phyloP scores from a whole-genome alignment of 164 flowering plant species.

The Nelumbo lutea region DNA sequence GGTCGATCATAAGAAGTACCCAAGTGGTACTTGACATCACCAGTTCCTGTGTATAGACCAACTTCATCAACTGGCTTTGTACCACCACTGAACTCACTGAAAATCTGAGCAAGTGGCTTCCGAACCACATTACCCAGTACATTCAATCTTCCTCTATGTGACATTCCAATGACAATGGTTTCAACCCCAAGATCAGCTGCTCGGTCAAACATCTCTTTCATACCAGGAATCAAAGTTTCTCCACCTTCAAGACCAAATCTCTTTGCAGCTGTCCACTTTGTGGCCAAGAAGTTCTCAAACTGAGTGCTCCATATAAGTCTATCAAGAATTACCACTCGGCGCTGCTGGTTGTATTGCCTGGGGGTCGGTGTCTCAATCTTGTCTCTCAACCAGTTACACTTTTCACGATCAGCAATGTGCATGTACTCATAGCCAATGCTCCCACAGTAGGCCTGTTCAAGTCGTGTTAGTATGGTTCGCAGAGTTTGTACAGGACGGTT shows the following conservation, averaged over 20 bases:
- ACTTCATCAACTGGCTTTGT: slow-evolving; percentile 82
- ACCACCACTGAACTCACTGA: slow-evolving; percentile 91
- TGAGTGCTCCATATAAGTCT: slow-evolving; percentile 96
- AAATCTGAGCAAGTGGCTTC: slow-evolving; percentile 84
- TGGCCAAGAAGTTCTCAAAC: slow-evolving; percentile 94
- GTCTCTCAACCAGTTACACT: slow-evolving; percentile 96
- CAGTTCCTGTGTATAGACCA: slow-evolving; percentile 95
- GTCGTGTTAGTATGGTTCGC: slow-evolving; percentile 69
- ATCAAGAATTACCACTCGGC: slow-evolving; percentile 86
- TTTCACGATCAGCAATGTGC: slow-evolving; percentile 88
- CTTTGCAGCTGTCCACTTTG: slow-evolving; percentile 96
- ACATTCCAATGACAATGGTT: slow-evolving; percentile 96
- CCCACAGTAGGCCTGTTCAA: slow-evolving; percentile 97
- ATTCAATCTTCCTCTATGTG: slow-evolving; percentile 94
- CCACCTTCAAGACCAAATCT: slow-evolving; percentile 98
- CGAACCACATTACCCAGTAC: slow-evolving; percentile 95
- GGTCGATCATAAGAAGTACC: slow-evolving; percentile 99
- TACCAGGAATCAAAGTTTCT: slow-evolving; percentile 96
- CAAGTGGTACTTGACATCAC: slow-evolving; percentile 96
- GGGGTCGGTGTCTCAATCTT: slow-evolving; percentile 88
- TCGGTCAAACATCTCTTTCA: slow-evolving; percentile 99
- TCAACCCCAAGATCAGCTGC: slow-evolving; percentile 96
- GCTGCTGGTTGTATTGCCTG: slow-evolving; percentile 53
- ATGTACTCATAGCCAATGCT: slow-evolving; percentile 90
- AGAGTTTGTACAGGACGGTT: slow-evolving; percentile 95